Conservation (phyloP, 306 rosid genomes). For the Prunus mira region DNA sequence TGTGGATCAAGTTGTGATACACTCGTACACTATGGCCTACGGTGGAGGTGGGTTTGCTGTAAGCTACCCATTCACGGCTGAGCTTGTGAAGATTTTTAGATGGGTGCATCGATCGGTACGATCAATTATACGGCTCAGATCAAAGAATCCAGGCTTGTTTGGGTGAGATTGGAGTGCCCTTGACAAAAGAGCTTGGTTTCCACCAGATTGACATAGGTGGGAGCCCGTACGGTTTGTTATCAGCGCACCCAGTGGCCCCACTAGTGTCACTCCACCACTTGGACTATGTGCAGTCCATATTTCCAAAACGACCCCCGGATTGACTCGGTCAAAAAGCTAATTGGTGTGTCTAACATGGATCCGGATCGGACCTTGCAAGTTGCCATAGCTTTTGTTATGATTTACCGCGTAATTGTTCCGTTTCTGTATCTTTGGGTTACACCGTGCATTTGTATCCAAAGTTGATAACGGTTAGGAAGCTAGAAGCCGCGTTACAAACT, state of each 20-base stretch:
- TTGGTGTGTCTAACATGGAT: too few relatives aligned
- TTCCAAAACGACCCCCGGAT: constrained; percentile 24
- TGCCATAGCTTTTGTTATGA: constrained; percentile 45
- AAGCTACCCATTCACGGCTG: constrained; percentile 60
- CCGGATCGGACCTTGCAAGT: too few relatives aligned
- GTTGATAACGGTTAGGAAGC: too few relatives aligned
- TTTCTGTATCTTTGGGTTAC: constrained; percentile 75
- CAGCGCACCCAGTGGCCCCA: constrained; percentile 73
- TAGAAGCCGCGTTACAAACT: too few relatives aligned
- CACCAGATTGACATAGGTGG: constrained; percentile 79
- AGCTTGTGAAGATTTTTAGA: constrained; percentile 57
- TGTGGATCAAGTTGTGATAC: constrained; percentile 52
- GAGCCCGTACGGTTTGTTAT: constrained; percentile 51
- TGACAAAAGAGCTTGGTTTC: constrained; percentile 67
- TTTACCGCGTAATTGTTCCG: constrained; percentile 49
- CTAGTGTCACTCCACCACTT: constrained; percentile 74
- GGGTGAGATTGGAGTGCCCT: constrained; percentile 67
- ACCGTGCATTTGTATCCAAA: constrained; percentile 17
- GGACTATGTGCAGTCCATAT: constrained; percentile 49
- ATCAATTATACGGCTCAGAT: constrained; percentile 52
- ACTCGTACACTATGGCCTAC: constrained; percentile 56
- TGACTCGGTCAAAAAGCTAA: too few relatives aligned
- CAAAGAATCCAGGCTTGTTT: constrained; percentile 63
- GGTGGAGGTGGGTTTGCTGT: constrained; percentile 82
- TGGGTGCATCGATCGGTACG: constrained; percentile 60